Evolutionary conservation across 148 eudicot species (phyloP), one percentile per base, ranked within the genome.

Genomic region (Fagopyrum tataricum): DNA sequence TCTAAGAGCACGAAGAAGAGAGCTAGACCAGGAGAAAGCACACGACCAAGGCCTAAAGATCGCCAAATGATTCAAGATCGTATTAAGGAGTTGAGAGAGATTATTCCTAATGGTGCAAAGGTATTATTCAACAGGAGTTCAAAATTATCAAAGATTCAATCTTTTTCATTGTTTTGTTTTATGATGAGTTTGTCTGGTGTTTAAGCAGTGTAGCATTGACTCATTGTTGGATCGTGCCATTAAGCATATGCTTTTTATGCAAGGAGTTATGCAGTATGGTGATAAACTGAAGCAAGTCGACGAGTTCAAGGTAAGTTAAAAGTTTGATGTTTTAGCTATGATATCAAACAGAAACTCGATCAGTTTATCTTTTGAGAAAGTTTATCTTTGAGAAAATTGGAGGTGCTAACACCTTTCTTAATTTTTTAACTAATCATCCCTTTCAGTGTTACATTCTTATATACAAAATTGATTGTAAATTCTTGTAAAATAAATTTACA

Each of bases 91-190:
- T 81, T 95, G 80, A 85, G 94, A 81, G 86, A 88, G 44, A 84
- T 92, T 53, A 84, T 92, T 58, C 99, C 97, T 40, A 90, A 86
- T 79, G 96, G 90, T 20, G 74, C 81, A n/a, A 95, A 95, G 97
- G 99, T 95, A 81, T 15, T 23, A 6, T 43, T 49, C 12, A 62
- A n/a, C 18, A 48, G 17, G 4, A 17, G 12, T 11, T 44, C 24
- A 12, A 0, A 51, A 10, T 43, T 7, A 7, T 43, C 26, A 11
- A 7, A 17, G 9, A 14, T n/a, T n/a, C n/a, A n/a, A n/a, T n/a
- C n/a, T n/a, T n/a, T n/a, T n/a, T n/a, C n/a, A 49, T 21, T 10
- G n/a, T 21, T 31, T n/a, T n/a, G 6, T 7, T 72, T 11, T 72
- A 2, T 52, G 37, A 70, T 77, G 21, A 40, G 55, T 14, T 59